phyloP scores from a whole-genome alignment of 1,284 basidiomycete species.

The Ustilago cynodontis region DNA sequence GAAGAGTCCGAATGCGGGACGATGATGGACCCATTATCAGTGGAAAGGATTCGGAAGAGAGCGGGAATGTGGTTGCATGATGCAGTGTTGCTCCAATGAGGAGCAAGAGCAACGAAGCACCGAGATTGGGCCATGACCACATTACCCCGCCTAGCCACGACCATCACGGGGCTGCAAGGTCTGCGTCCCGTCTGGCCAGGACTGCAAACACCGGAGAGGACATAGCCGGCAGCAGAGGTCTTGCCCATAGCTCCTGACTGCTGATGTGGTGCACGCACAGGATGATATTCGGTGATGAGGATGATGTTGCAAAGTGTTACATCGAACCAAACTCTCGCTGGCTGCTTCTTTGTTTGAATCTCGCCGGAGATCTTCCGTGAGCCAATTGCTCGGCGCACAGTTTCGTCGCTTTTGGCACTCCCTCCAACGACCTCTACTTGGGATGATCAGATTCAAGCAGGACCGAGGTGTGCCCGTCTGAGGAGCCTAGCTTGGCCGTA shows the following conservation, averaged over 20 bases:
- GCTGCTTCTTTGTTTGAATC: neutral
- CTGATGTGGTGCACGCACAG: no score
- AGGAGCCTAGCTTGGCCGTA: neutral
- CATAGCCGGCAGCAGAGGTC: neutral
- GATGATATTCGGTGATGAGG: no score
- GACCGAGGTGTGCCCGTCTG: neutral
- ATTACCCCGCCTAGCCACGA: constrained; percentile 4
- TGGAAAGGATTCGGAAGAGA: constrained; percentile 8
- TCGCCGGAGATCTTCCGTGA: constrained; percentile 31
- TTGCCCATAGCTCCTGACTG: neutral
- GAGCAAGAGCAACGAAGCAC: constrained; percentile 12
- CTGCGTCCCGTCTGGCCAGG: no score
- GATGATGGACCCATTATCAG: neutral
- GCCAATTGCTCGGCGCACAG: neutral
- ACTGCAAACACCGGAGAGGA: neutral
- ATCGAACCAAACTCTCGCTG: neutral
- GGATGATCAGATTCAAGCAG: neutral
- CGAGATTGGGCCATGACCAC: constrained; percentile 22
- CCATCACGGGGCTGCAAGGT: neutral
- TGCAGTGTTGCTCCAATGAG: neutral
- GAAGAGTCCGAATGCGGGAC: neutral
- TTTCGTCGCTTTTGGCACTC: neutral
- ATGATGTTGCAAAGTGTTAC: neutral
- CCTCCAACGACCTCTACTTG: neutral
- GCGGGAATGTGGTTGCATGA: constrained; percentile 11